These are phyloP conservation scores for Kodamaea sp. DNA, from an alignment of 1,139 yeast species.

Conservation along the genomic window DNA sequence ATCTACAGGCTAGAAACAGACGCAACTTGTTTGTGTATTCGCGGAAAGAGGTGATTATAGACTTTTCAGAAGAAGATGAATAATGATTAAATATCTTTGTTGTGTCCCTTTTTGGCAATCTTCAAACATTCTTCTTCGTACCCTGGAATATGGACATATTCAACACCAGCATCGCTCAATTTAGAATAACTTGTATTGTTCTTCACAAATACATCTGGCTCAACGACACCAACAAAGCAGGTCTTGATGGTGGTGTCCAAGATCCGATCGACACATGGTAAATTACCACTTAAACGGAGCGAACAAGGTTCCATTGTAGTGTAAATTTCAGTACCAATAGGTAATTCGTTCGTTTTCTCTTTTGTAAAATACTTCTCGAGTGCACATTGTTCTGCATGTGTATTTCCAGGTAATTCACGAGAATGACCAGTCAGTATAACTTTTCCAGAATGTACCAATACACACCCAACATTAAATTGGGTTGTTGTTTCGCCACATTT, in stretches of 20 bases:
- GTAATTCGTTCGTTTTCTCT: slow-evolving; percentile 46
- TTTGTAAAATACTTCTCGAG: slow-evolving; percentile 61
- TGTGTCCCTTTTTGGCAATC: slow-evolving; percentile 79
- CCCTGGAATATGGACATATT: slow-evolving; percentile 80
- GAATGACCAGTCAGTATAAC: slow-evolving; percentile 81
- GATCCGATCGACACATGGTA: slow-evolving; percentile 83
- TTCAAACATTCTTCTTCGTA: slow-evolving; percentile 67
- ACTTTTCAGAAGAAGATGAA: slow-evolving; percentile 13
- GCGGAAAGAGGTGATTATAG: slow-evolving; percentile 49
- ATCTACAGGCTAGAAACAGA: slow-evolving; percentile 19
- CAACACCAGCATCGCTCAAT: slow-evolving; percentile 55
- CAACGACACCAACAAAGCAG: slow-evolving; percentile 88
- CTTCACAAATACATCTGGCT: slow-evolving; percentile 84
- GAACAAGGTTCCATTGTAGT: slow-evolving; percentile 99
- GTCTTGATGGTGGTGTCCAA: slow-evolving; percentile 55
- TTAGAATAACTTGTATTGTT: slow-evolving; percentile 63
- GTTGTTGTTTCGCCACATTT: slow-evolving; percentile 82
- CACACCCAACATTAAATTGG: slow-evolving; percentile 93
- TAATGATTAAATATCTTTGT: slow-evolving; percentile 13
- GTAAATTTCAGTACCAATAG: slow-evolving; percentile 76
- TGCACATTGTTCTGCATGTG: slow-evolving; percentile 98
- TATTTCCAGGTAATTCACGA: slow-evolving; percentile 88
- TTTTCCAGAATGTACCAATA: slow-evolving; percentile 63
- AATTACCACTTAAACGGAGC: slow-evolving; percentile 80
- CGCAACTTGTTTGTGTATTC: slow-evolving; percentile 54